Evolutionary conservation across 2,329 filamentous ascomycete genomes (phyloP), one percentile per base, ranked within the genome.

Genomic region (Coniella lustricola): DNA sequence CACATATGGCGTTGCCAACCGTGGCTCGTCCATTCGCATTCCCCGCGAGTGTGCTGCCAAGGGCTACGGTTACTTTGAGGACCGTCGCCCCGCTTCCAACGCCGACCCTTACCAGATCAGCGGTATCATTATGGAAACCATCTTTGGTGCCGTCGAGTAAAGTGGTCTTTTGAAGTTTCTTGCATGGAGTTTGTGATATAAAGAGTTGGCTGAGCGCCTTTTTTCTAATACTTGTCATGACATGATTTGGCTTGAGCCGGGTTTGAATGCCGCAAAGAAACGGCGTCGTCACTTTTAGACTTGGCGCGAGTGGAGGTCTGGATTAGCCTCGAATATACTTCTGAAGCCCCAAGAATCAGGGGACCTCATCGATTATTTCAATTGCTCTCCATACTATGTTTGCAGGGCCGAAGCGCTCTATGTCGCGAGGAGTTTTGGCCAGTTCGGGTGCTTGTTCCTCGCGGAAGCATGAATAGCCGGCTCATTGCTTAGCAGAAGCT

Each of bases 1-100:
- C 81, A 83, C 82, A 60, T 97, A 84, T 70, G 91, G 93, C 65
- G 84, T 97, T 54, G 93, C 93, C 68, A 91, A 97, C 84, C 90
- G 93, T 71, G 93, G 91, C 63, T 85, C 87, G 51, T 94, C 87
- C 34, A 90, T 97, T 63, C 88, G 93, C 68, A 93, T 98, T 60
- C 90, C 90, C 60, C 84, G 90, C 62, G 82, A 89, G 61, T 81
- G 79, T 60, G 90, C 86, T 42, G 83, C 86, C 66, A 87, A 95
- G 70, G 89, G 89, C 69, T 93, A 86, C 74, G 90, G 90, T 56
- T 96, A 96, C 80, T 95, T 96, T 58, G 90, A 96, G 70, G 85
- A 90, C 57, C 79, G 85, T 64, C 80, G 85, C 81, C 47, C 47
- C 20, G 47, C 47, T 16, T 49, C 47, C 64, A 94, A 93, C 69